These are phyloP conservation scores for Melanogaster broomeanus DNA, from an alignment of 768 basidiomycete genomes.

Conservation along the genomic window DNA sequence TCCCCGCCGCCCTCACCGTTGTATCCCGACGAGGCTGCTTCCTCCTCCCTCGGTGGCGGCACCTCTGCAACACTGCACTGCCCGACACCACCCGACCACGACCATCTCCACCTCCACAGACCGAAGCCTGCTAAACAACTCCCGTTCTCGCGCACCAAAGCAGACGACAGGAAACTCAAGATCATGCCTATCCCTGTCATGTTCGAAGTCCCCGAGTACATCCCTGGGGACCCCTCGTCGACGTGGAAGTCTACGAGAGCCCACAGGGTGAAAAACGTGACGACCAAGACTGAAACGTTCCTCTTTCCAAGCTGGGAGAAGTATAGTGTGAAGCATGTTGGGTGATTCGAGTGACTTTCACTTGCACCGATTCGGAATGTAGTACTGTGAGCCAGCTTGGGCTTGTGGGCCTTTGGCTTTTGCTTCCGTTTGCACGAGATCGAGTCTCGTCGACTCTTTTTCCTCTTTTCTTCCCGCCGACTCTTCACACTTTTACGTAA, in stretches of 20 bases:
- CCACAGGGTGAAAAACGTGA: conserved; percentile 28
- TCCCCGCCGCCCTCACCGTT: conserved; percentile 10
- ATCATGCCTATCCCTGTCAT: conserved; percentile 48
- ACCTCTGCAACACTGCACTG: conserved; percentile 13
- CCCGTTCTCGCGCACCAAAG: conserved; percentile 52
- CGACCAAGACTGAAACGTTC: conserved; percentile 45
- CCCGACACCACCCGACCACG: conserved; percentile 21
- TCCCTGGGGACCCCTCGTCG: conserved; percentile 18
- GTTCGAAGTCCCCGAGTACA: conserved; percentile 35
- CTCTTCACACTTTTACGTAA: too few relatives aligned
- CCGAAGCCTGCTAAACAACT: conserved; percentile 46
- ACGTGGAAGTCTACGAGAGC: conserved; percentile 30
- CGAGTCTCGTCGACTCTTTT: too few relatives aligned
- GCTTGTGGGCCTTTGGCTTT: too few relatives aligned
- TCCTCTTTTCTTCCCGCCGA: too few relatives aligned
- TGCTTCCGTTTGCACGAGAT: too few relatives aligned
- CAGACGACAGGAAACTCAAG: conserved; percentile 57
- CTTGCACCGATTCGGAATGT: too few relatives aligned
- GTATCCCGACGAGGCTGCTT: conserved; percentile 23
- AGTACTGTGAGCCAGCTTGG: too few relatives aligned
- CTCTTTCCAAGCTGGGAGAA: conserved; percentile 67
- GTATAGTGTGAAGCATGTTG: conserved; percentile 50
- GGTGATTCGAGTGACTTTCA: conserved; percentile 2
- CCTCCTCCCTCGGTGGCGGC: conserved; percentile 29
- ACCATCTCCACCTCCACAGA: conserved; percentile 40